These are phyloP conservation scores for Saccharomycopsis capsularis DNA, from an alignment of 805 yeast species.

Conservation along the genomic window DNA sequence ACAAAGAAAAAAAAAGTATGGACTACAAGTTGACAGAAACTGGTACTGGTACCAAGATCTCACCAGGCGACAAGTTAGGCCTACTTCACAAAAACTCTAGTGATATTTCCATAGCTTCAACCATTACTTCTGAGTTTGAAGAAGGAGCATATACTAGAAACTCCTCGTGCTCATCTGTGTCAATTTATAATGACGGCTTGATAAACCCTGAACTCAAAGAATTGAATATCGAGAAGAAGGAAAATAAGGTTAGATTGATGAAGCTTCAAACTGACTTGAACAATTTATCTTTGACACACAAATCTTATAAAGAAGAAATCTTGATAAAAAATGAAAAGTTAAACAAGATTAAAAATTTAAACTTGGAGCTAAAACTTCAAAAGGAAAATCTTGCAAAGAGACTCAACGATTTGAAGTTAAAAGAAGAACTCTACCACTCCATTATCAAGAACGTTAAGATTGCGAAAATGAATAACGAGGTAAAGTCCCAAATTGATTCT, in stretches of 20 bases:
- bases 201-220: conserved; percentile 11
- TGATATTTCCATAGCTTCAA: conserved; percentile 7
- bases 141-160: conserved; percentile 1
- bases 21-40: neutral
- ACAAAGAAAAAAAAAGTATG: conserved; percentile 10
- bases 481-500: conserved; percentile 15
- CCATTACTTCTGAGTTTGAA: conserved; percentile 3
- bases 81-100: neutral
- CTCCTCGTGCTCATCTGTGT: conserved; percentile 4
- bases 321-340: conserved; percentile 14
- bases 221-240: conserved; percentile 8
- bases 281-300: conserved; percentile 18
- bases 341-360: conserved; percentile 10
- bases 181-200: conserved; percentile 1
- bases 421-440: conserved; percentile 17
- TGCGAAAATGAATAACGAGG: conserved; percentile 16
- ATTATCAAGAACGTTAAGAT: conserved; percentile 13
- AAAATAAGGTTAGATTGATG: conserved; percentile 13
- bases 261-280: conserved; percentile 21
- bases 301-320: conserved; percentile 19
- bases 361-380: conserved; percentile 15
- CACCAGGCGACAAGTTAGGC: neutral
- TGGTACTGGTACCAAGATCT: conserved; percentile 4
- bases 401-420: conserved; percentile 9
- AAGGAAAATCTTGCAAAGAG: conserved; percentile 14